Conservation (phyloP, 345 rosid species). For the Cardamine chenopodiifolia region DNA sequence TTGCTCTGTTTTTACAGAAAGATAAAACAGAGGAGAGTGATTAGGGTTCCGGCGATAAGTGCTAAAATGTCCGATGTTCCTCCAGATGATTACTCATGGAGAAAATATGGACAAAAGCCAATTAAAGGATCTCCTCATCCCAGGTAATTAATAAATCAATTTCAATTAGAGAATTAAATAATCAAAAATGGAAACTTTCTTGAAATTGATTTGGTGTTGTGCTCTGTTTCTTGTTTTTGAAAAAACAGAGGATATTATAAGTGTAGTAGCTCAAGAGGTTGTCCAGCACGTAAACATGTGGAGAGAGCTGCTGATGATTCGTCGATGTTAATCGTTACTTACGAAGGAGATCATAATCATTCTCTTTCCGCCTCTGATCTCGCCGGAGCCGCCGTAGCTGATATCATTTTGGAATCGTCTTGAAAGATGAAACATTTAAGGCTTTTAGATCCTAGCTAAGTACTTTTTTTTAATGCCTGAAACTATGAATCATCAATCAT, state of each 20-base stretch:
- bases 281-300: constrained; percentile 97
- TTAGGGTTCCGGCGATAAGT: constrained; percentile 92
- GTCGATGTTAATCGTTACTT: constrained; percentile 77
- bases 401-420: constrained; percentile 85
- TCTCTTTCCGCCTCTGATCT: constrained; percentile 65
- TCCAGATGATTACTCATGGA: constrained; percentile 95
- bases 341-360: constrained; percentile 94
- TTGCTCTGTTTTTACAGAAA: constrained; percentile 52
- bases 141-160: constrained; percentile 48
- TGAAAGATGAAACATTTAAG: constrained; percentile 22
- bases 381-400: constrained; percentile 45
- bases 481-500: constrained; percentile 9
- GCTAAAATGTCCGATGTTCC: constrained; percentile 91
- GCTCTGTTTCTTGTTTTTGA: constrained; percentile 20
- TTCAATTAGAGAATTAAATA: not conserved
- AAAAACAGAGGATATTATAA: constrained; percentile 87
- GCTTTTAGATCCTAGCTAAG: constrained; percentile 25
- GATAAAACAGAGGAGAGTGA: constrained; percentile 63
- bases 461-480: not conserved
- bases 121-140: constrained; percentile 99
- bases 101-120: constrained; percentile 97
- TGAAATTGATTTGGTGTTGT: not conserved
- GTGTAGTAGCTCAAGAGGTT: constrained; percentile 93
- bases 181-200: not conserved
- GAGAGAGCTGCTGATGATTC: constrained; percentile 91